Conservation (phyloP, 768 basidiomycete species). For the Exsudoporus frostii region DNA sequence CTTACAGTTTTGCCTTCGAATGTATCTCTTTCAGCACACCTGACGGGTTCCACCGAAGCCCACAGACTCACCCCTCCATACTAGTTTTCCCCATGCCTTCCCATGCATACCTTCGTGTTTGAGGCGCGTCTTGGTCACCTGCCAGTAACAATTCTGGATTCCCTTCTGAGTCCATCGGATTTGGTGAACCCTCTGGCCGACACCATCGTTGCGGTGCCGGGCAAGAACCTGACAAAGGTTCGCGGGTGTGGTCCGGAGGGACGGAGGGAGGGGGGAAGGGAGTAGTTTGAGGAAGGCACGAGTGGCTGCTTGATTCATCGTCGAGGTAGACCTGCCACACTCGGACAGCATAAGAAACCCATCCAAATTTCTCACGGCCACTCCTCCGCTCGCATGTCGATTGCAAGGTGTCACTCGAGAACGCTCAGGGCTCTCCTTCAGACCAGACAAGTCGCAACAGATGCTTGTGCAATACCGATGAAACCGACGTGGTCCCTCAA, state of each 20-base stretch:
- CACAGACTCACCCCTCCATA: slow-evolving; percentile 67
- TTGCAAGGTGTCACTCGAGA: slow-evolving; percentile 1
- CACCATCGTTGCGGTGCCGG: slow-evolving; percentile 60
- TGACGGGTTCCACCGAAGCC: not conserved
- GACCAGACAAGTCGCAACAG: slow-evolving; percentile 34
- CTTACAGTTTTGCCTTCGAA: slow-evolving; percentile 59
- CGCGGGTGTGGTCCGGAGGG: slow-evolving; percentile 53
- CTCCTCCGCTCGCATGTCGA: slow-evolving; percentile 1
- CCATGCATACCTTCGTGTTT: slow-evolving; percentile 75
- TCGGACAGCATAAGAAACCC: not conserved
- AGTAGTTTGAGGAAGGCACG: slow-evolving; percentile 51
- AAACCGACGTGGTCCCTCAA: slow-evolving; percentile 80
- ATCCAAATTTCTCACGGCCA: slow-evolving; percentile 11
- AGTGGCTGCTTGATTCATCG: slow-evolving; percentile 26
- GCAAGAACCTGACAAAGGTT: slow-evolving; percentile 74
- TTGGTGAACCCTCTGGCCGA: slow-evolving; percentile 70
- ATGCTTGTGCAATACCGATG: slow-evolving; percentile 61
- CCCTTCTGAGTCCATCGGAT: slow-evolving; percentile 69
- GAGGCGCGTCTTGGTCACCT: slow-evolving; percentile 65
- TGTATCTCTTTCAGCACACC: slow-evolving; percentile 8
- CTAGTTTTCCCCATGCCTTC: slow-evolving; percentile 77
- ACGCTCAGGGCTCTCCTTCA: slow-evolving; percentile 1
- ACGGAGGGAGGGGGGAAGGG: slow-evolving; percentile 56
- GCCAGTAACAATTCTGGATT: slow-evolving; percentile 69
- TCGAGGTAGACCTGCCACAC: not conserved